Evolutionary conservation across 2,329 filamentous ascomycete genomes (phyloP), one percentile per base, ranked within the genome.

Genomic region (Aspergillus eucalypticola): DNA sequence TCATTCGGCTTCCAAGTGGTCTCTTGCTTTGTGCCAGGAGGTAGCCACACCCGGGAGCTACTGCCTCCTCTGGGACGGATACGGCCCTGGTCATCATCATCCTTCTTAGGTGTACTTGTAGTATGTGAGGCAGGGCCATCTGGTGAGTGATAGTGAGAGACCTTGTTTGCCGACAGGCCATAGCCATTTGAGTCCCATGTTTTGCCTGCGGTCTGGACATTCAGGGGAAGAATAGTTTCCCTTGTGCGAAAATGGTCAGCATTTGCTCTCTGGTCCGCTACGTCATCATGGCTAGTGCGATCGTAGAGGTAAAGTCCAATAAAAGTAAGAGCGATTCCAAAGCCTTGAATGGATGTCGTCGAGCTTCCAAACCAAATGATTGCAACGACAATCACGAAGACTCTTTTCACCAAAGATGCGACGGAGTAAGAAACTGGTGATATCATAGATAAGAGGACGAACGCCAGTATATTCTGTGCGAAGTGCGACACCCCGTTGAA

Each of bases 401-500:
- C 95, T 52, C 95, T 90, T 80, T 99, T 99, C 77, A 99, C 95
- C 63, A 99, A 82, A 59, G 90, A 96, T 38, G 95, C 95, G 39
- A 99, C 94, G 0, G 92, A 96, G 79, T 99, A 99, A 0, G 95
- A 98, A 39, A 99, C 95, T 0, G 95, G 95, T 0, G 92, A 96
- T 11, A 98, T 90, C 81, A 96, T 90, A 56, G 92, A 96, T 6
- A 99, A 82, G 5, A 99, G 83, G 21, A 96, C 83, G 73, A 99
- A 99, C 0, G 95, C 95, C 57, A 99, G 84, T 56, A 99, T 96
- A 72, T 96, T 97, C 72, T 99, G 95, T 15, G 87, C 91, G 75
- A 98, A 99, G 77, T 99, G 95, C 73, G 96, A 97, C 3, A 92
- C 89, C 58, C 95, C 95, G 75, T 99, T 99, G 83, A 99, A 98